Evolutionary conservation across 106 monocot species (phyloP), one percentile per base, ranked within the genome.

Genomic region (Apostasia shenzhenica): DNA sequence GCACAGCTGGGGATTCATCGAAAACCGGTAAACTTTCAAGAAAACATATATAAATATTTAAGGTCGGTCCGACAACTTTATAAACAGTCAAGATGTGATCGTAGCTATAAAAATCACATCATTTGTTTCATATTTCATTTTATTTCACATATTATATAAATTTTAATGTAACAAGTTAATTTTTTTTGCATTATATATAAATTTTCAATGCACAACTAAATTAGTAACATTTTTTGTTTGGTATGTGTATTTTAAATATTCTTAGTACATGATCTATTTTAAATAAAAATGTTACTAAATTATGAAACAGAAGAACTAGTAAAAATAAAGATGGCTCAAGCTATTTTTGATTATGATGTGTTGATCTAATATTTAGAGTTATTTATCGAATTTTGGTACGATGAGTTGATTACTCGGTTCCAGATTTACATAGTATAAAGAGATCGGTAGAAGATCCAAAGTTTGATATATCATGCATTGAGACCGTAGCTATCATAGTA

Each of bases 1-100:
- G 85, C 83, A 51, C 92, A 92, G 69, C 81, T 92, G 41, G 92
- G 92, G 8, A 92, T 92, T 66, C 92, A 92, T 69, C 78, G 75
- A 8, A 92, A 92, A 59, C 92, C 92, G 60, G 88, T 80, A 77
- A 59, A 26, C 45, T 26, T 57, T 57, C 57, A 0, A 57, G n/a
- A 57, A 2, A 14, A 26, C 1, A 4, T 4, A 14, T 1, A 2
- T 26, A 26, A 26, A 26, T 0, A 26, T 26, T 26, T 26, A 26
- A 26, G 26, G 26, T 26, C 26, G 26, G 26, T 26, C 26, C 26
- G 26, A 26, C 26, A 26, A 26, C 26, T 26, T 26, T 26, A 26
- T 26, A 26, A 26, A 26, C 26, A 26, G 26, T 26, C 26, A 26
- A 26, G 26, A 26, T 26, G 26, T 26, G 26, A 26, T 26, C 0